Evolutionary conservation across 495 filamentous ascomycete genomes (phyloP).

Genomic region (Penicillium riverlandense): DNA sequence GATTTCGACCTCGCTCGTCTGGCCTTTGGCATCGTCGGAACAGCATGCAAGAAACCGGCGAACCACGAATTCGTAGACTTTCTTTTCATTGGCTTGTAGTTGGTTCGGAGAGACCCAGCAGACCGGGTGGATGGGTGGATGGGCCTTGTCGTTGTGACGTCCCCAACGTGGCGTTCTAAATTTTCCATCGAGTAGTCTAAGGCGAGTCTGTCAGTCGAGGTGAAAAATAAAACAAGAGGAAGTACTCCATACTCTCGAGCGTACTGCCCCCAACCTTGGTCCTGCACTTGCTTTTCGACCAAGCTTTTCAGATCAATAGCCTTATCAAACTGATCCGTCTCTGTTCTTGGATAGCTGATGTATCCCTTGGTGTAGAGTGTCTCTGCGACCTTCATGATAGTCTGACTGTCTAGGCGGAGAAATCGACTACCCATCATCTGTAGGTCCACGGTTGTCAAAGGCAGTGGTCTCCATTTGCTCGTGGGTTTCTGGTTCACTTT

Average conservation of each 20-base stretch:
- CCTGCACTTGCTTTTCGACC: slow-evolving; percentile 75
- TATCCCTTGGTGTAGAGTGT: slow-evolving; percentile 88
- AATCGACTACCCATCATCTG: slow-evolving; percentile 91
- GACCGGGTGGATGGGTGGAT: slow-evolving; percentile 94
- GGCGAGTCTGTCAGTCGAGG: slow-evolving; percentile 4
- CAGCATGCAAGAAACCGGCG: slow-evolving; percentile 94
- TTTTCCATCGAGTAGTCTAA: slow-evolving; percentile 62
- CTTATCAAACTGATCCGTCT: slow-evolving; percentile 92
- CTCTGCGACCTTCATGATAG: slow-evolving; percentile 85
- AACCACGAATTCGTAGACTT: slow-evolving; percentile 89
- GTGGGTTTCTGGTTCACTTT: slow-evolving; percentile 86
- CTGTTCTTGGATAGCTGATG: slow-evolving; percentile 94
- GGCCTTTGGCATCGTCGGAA: slow-evolving; percentile 85
- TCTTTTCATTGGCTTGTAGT: slow-evolving; percentile 58
- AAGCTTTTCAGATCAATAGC: slow-evolving; percentile 78
- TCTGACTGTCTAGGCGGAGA: slow-evolving; percentile 74
- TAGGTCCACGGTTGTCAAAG: slow-evolving; percentile 95
- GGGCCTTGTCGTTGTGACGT: slow-evolving; percentile 87
- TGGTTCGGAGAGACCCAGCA: slow-evolving; percentile 59
- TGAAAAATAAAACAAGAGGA: neutral
- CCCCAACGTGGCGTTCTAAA: slow-evolving; percentile 80
- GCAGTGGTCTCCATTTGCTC: slow-evolving; percentile 88
- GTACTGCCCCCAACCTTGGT: slow-evolving; percentile 71
- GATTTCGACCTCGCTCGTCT: slow-evolving; percentile 76
- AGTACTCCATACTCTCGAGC: slow-evolving; percentile 50